phyloP scores from a whole-genome alignment of 2,329 filamentous ascomycete species.

The Lachnellula subtilissima region DNA sequence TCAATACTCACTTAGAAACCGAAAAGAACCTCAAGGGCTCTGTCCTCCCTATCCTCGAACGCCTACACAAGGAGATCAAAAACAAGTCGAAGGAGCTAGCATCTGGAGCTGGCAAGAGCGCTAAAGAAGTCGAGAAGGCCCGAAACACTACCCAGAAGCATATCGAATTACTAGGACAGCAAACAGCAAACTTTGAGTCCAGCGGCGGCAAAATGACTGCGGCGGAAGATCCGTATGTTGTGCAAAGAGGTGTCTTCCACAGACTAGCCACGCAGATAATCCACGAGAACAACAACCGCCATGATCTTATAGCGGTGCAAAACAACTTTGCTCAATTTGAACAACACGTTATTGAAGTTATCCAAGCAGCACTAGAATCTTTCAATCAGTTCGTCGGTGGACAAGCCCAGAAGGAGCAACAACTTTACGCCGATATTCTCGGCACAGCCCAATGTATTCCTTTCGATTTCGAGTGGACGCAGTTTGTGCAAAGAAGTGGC shows the following conservation, averaged over 20 bases:
- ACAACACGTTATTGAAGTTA: slow-evolving; percentile 72
- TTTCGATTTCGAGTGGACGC: slow-evolving; percentile 85
- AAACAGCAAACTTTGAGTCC: slow-evolving; percentile 75
- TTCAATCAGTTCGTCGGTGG: slow-evolving; percentile 77
- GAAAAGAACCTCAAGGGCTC: slow-evolving; percentile 84
- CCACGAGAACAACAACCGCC: slow-evolving; percentile 93
- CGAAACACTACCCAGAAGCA: slow-evolving; percentile 86
- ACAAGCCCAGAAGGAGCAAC: slow-evolving; percentile 75
- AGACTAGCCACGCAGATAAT: slow-evolving; percentile 85
- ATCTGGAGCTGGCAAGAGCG: slow-evolving; percentile 73
- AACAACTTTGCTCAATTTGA: slow-evolving; percentile 86
- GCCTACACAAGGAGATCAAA: slow-evolving; percentile 94
- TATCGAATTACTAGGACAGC: slow-evolving; percentile 86
- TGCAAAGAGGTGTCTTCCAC: slow-evolving; percentile 76
- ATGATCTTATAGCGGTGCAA: slow-evolving; percentile 89
- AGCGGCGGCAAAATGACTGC: slow-evolving; percentile 66
- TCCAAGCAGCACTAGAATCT: slow-evolving; percentile 77
- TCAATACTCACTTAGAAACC: slow-evolving; percentile 85
- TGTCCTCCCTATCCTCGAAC: slow-evolving; percentile 82
- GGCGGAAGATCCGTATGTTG: slow-evolving; percentile 79
- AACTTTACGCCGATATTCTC: slow-evolving; percentile 80
- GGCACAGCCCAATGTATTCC: slow-evolving; percentile 71
- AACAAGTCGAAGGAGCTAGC: slow-evolving; percentile 87
- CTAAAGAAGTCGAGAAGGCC: slow-evolving; percentile 89
- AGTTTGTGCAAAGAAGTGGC: slow-evolving; percentile 69